These are phyloP conservation scores for Schizosaccharomyces osmophilus DNA, from an alignment of 805 yeast species.

Conservation along the genomic window DNA sequence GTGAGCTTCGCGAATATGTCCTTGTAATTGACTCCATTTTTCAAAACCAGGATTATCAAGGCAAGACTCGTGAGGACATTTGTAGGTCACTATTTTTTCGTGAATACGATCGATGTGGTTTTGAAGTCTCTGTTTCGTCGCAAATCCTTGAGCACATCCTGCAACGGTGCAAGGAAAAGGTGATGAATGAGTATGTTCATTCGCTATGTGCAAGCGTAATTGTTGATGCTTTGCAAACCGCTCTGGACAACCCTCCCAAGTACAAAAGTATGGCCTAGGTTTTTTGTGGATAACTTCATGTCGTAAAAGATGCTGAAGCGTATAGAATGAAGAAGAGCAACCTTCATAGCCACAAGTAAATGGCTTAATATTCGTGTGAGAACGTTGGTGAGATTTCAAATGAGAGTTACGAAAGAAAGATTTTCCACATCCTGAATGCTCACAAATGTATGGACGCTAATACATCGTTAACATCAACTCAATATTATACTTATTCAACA, in stretches of 20 bases:
- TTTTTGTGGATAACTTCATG: conserved; percentile 64
- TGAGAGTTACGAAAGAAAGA: conserved; percentile 60
- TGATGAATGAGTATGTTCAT: conserved; percentile 31
- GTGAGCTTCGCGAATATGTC: conserved; percentile 49
- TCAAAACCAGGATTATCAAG: conserved; percentile 32
- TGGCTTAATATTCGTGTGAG: conserved; percentile 6
- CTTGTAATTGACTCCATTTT: conserved; percentile 49
- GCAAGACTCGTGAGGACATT: conserved; percentile 7
- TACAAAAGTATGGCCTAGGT: conserved; percentile 28
- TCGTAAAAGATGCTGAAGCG: conserved; percentile 56
- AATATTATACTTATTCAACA: background rate
- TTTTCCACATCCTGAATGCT: conserved; percentile 27
- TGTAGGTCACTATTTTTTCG: conserved; percentile 12
- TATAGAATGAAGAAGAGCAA: conserved; percentile 64
- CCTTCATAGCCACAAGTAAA: conserved; percentile 28
- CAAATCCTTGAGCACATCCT: conserved; percentile 39
- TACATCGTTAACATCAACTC: conserved; percentile 18
- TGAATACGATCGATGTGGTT: conserved; percentile 48
- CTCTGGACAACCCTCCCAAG: conserved; percentile 36
- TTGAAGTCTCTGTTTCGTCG: conserved; percentile 37
- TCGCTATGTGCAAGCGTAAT: conserved; percentile 41
- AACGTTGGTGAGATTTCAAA: conserved; percentile 39
- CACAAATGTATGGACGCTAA: conserved; percentile 51
- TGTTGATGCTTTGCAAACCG: conserved; percentile 54
- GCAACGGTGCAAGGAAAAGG: conserved; percentile 25